Conservation (phyloP, 306 rosid species). For the Senna tora region DNA sequence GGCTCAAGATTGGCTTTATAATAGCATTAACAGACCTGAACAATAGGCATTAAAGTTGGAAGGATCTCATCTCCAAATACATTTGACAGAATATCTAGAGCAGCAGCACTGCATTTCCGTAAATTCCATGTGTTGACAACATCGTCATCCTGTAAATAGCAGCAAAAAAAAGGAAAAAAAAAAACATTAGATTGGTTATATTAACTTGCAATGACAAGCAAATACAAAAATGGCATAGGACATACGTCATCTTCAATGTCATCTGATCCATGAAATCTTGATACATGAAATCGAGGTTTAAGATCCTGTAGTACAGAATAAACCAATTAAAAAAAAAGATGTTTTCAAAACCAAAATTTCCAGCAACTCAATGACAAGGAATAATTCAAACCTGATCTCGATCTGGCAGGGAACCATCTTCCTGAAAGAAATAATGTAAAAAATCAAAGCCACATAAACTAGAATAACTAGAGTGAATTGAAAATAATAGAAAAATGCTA, state of each 20-base stretch:
- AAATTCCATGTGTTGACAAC: conserved; percentile 94
- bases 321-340: conserved; percentile 24
- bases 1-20: not conserved
- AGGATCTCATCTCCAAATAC: conserved; percentile 97
- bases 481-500: conserved; percentile 35
- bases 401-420: conserved; percentile 95
- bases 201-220: conserved; percentile 33
- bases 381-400: conserved; percentile 84
- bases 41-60: conserved; percentile 85
- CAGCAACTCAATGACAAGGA: conserved; percentile 32
- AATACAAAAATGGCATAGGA: conserved; percentile 17
- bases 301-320: conserved; percentile 66
- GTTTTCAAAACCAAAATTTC: conserved; percentile 26
- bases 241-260: conserved; percentile 88
- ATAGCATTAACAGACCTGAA: conserved; percentile 64
- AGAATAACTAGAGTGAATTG: conserved; percentile 37
- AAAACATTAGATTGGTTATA: conserved; percentile 12
- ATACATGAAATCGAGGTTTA: conserved; percentile 96
- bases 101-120: conserved; percentile 99
- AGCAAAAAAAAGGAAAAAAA: not conserved
- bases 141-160: conserved; percentile 80
- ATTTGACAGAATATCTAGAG: conserved; percentile 85
- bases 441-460: conserved; percentile 36
- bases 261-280: conserved; percentile 94
- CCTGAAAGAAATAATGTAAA: conserved; percentile 53